Evolutionary conservation across 371 early-diverging fungal species (phyloP).

Genomic region (Mucor circinelloides): DNA sequence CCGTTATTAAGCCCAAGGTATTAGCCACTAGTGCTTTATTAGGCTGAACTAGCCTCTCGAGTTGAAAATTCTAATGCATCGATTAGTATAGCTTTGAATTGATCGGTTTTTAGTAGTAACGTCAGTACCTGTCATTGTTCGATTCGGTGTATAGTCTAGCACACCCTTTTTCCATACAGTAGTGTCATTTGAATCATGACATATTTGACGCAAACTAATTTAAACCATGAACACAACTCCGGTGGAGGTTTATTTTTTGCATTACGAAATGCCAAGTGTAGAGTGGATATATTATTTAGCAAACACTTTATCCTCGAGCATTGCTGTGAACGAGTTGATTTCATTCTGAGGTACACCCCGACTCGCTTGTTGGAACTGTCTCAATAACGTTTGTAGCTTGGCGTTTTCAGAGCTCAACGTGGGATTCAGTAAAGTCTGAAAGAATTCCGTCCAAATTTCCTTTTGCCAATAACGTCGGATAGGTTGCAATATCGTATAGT

Average conservation of each 20-base stretch:
- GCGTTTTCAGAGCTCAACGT: not conserved
- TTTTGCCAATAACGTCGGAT: constrained; percentile 51
- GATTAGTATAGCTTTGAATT: no score
- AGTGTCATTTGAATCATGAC: no score
- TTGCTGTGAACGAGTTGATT: not conserved
- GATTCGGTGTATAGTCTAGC: no score
- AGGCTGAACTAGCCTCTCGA: no score
- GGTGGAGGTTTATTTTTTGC: not conserved
- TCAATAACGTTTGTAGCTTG: not conserved
- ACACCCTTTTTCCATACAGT: no score
- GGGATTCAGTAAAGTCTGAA: constrained; percentile 41
- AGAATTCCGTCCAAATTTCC: constrained; percentile 35
- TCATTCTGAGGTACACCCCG: not conserved
- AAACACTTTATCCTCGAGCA: not conserved
- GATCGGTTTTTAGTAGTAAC: no score
- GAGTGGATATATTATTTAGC: not conserved
- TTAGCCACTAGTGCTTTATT: no score
- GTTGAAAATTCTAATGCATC: no score
- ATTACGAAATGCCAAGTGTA: not conserved
- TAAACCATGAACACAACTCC: not conserved
- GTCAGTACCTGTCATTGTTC: no score
- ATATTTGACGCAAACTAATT: no score
- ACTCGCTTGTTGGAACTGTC: not conserved
- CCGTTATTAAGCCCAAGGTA: not conserved
- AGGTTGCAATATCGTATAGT: constrained; percentile 24